Evolutionary conservation across 352 stramenopile species (phyloP).

Genomic region (Phytophthora brassicae): DNA sequence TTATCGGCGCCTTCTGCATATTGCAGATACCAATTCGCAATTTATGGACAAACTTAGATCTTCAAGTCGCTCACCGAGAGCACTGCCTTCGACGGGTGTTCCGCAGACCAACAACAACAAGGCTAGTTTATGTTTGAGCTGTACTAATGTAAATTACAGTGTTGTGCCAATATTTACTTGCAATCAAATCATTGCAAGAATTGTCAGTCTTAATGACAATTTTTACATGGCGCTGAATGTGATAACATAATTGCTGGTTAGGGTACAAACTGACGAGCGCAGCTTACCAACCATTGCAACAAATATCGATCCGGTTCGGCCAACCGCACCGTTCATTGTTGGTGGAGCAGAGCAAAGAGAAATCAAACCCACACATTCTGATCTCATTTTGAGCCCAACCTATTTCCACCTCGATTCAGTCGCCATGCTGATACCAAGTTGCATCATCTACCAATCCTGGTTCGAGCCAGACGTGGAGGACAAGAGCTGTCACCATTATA

Average conservation of each 20-base stretch:
- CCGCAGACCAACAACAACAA: no score
- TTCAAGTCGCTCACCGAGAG: no score
- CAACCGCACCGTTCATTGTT: background rate
- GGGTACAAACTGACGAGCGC: no score
- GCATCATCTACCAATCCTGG: conserved; percentile 2
- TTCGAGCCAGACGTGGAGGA: background rate
- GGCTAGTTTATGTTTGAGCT: no score
- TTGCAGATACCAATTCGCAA: no score
- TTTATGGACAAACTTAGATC: no score
- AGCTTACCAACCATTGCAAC: background rate
- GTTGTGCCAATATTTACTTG: background rate
- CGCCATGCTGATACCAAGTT: background rate
- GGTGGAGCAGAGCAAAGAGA: background rate
- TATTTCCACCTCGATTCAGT: background rate
- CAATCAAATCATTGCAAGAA: background rate
- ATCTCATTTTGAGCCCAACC: background rate
- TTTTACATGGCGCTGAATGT: background rate
- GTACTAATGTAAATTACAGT: no score
- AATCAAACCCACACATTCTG: background rate
- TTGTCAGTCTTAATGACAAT: background rate
- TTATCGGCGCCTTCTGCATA: no score
- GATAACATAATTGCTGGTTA: background rate
- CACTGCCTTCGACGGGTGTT: no score
- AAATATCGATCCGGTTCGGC: background rate
- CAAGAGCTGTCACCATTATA: background rate